A percentile compares a stretch with the other conserved stretches of the same genome.
Evolutionary conservation across 768 basidiomycete genomes (phyloP).

Genomic region (Psilocybe azurescens): DNA sequence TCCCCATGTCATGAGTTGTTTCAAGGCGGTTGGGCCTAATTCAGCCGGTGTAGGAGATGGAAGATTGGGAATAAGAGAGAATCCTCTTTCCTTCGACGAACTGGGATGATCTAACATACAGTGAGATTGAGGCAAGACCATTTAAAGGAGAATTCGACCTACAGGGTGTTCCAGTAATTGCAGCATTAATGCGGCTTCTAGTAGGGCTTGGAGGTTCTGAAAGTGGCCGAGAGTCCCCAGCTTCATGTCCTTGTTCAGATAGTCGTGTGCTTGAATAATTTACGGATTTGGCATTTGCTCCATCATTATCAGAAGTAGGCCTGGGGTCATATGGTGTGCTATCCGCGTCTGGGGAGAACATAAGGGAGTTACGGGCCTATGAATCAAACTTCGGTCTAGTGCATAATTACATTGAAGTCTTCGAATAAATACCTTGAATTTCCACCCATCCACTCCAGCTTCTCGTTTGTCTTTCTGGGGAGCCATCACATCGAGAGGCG

Average conservation of each 20-base stretch:
- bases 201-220: conserved; percentile 88
- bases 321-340: conserved; percentile 71
- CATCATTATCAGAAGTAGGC: conserved; percentile 30
- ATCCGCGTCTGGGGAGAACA: conserved; percentile 95
- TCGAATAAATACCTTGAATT: conserved; percentile 66
- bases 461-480: conserved; percentile 73
- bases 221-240: conserved; percentile 41
- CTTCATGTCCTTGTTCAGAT: conserved; percentile 65
- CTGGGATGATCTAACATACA: conserved; percentile 60
- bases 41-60: conserved; percentile 88
- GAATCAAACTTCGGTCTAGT: background rate
- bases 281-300: conserved; percentile 63
- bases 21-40: conserved; percentile 81
- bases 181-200: conserved; percentile 87
- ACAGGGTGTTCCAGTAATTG: conserved; percentile 94
- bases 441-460: conserved; percentile 82
- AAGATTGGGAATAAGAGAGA: conserved; percentile 81
- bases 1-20: conserved; percentile 98
- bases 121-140: conserved; percentile 11
- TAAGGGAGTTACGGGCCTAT: conserved; percentile 93
- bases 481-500: conserved; percentile 76
- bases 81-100: conserved; percentile 59
- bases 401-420: background rate
- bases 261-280: conserved; percentile 84
- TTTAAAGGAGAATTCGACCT: conserved; percentile 33